These are phyloP conservation scores for Diaporthe longicolla DNA, from an alignment of 2,329 filamentous ascomycete species.

Conservation along the genomic window DNA sequence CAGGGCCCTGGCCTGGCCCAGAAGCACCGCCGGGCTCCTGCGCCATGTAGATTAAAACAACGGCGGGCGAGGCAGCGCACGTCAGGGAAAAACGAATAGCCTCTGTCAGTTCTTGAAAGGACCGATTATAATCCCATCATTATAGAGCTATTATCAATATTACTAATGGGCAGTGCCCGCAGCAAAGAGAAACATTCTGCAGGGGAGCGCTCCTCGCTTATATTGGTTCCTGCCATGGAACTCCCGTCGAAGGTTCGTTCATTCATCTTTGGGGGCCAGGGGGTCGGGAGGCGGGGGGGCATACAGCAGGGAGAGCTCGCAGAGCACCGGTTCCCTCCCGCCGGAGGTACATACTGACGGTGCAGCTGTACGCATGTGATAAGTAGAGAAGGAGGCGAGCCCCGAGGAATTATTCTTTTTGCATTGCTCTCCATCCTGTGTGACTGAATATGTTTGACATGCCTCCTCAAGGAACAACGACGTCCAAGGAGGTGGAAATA, in stretches of 20 bases:
- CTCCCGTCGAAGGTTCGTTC: neutral
- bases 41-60: conserved; percentile 15
- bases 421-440: neutral
- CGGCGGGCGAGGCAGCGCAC: too few relatives aligned
- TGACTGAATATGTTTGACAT: neutral
- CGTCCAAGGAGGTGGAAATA: conserved; percentile 13
- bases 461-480: neutral
- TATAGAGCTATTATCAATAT: neutral
- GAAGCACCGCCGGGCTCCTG: neutral
- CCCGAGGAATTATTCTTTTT: conserved; percentile 2
- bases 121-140: conserved; percentile 1
- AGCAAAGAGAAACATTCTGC: neutral
- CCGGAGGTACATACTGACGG: neutral
- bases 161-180: neutral
- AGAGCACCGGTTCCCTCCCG: conserved; percentile 16
- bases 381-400: neutral
- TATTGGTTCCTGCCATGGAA: conserved; percentile 17
- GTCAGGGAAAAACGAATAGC: neutral
- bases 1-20: too few relatives aligned
- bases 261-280: neutral
- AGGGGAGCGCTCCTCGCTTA: neutral
- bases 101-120: neutral
- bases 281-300: too few relatives aligned
- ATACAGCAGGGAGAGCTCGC: neutral
- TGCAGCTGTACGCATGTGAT: neutral